Evolutionary conservation across 23 red algal genomes (phyloP).

Genomic region (Cyanidium caldarium): DNA sequence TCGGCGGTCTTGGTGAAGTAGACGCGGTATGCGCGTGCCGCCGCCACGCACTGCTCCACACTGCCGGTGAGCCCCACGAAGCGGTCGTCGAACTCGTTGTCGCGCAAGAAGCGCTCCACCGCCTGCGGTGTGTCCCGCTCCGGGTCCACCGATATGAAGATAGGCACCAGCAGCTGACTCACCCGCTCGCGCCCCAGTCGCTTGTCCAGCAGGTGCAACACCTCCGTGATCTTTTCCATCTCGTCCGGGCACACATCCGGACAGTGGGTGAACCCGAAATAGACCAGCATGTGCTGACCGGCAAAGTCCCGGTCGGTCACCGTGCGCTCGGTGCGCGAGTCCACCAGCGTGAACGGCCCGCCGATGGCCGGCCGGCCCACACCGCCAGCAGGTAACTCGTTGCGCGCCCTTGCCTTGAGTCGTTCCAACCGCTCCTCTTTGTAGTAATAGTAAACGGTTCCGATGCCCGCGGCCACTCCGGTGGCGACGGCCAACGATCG

Average conservation of each 20-base stretch:
- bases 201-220: conserved; percentile 35
- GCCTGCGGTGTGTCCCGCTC: conserved; percentile 51
- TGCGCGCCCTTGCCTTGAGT: too few relatives aligned
- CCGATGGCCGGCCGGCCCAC: conserved; percentile 60
- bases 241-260: conserved; percentile 96
- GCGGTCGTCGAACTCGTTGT: conserved; percentile 40
- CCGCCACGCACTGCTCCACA: conserved; percentile 18
- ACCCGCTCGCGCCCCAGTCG: conserved; percentile 9
- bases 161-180: conserved; percentile 7
- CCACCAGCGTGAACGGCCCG: conserved; percentile 52
- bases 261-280: conserved; percentile 95
- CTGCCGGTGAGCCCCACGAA: conserved; percentile 68
- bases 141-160: conserved; percentile 85
- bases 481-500: background rate
- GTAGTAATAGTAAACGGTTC: background rate
- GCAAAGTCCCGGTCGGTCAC: conserved; percentile 26
- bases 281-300: conserved; percentile 50
- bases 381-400: too few relatives aligned
- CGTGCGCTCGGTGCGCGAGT: conserved; percentile 12
- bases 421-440: background rate
- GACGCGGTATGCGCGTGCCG: conserved; percentile 63
- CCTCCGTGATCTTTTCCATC: conserved; percentile 65
- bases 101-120: conserved; percentile 32
- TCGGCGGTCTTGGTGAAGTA: conserved; percentile 56
- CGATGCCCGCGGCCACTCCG: background rate